Evolutionary conservation across 768 basidiomycete genomes (phyloP).

Genomic region (Trametes punicea): DNA sequence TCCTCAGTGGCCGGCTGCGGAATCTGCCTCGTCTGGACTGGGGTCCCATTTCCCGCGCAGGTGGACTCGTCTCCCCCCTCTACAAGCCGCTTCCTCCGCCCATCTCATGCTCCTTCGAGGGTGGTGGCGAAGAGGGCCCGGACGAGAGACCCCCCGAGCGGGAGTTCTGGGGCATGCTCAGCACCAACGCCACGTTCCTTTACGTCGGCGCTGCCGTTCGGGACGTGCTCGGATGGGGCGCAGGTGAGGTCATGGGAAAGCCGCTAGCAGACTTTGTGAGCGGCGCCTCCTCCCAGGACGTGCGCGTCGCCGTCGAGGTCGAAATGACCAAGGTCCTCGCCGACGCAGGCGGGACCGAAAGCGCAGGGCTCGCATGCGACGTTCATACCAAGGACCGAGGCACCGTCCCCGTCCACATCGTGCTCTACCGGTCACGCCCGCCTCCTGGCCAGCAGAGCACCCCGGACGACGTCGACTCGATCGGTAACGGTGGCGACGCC

Average conservation of each 20-base stretch:
- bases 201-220: slow-evolving; percentile 47
- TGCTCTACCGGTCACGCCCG: slow-evolving; percentile 37
- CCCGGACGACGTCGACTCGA: not conserved
- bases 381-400: slow-evolving; percentile 40
- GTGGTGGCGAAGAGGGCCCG: slow-evolving; percentile 15
- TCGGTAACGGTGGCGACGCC: not conserved
- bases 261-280: slow-evolving; percentile 36
- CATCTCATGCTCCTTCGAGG: not conserved
- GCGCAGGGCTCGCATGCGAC: slow-evolving; percentile 30
- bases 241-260: slow-evolving; percentile 51
- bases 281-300: slow-evolving; percentile 17
- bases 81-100: slow-evolving; percentile 8
- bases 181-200: slow-evolving; percentile 45
- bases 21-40: slow-evolving; percentile 63
- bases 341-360: slow-evolving; percentile 7
- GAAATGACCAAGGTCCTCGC: slow-evolving; percentile 23
- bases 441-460: not conserved
- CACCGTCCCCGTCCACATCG: slow-evolving; percentile 30
- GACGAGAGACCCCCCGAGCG: slow-evolving; percentile 28
- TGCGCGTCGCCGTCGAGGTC: slow-evolving; percentile 23
- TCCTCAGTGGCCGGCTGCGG: slow-evolving; percentile 78
- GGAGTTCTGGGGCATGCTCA: slow-evolving; percentile 58
- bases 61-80: slow-evolving; percentile 38
- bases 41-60: slow-evolving; percentile 50
- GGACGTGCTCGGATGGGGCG: slow-evolving; percentile 65